Evolutionary conservation across 768 basidiomycete species (phyloP).

Genomic region (Xerocomellus amylosporus): DNA sequence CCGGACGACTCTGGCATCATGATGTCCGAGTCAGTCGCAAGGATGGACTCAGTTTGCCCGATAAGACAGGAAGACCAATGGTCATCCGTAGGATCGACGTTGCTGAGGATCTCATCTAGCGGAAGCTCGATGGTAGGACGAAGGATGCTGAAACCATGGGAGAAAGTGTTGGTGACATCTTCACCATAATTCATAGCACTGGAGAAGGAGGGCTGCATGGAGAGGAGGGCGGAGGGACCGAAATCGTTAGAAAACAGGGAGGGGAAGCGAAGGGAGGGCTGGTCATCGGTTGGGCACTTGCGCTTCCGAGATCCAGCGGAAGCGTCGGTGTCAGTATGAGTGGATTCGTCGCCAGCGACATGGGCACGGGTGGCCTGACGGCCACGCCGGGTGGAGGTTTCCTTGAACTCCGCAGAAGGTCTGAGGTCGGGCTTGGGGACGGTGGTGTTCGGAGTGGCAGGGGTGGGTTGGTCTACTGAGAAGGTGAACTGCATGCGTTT

Average conservation of each 20-base stretch:
- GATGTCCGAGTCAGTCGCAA: slow-evolving; percentile 20
- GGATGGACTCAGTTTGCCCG: slow-evolving; percentile 4
- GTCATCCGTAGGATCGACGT: slow-evolving; percentile 26
- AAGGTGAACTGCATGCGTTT: slow-evolving; percentile 92
- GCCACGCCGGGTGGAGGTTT: slow-evolving; percentile 39
- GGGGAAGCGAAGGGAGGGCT: slow-evolving; percentile 61
- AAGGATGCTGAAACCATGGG: slow-evolving; percentile 56
- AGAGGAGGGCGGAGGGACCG: slow-evolving; percentile 73
- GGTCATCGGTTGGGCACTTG: slow-evolving; percentile 22
- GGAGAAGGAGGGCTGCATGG: slow-evolving; percentile 63
- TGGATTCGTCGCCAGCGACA: slow-evolving; percentile 30
- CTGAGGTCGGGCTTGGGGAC: slow-evolving; percentile 66
- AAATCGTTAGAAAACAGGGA: slow-evolving; percentile 72
- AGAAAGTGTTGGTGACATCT: slow-evolving; percentile 50
- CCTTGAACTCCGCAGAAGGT: slow-evolving; percentile 64
- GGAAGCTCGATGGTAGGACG: slow-evolving; percentile 85
- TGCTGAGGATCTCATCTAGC: slow-evolving; percentile 72
- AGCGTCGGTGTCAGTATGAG: slow-evolving; percentile 21
- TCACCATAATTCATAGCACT: slow-evolving; percentile 76
- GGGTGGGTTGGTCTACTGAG: slow-evolving; percentile 68
- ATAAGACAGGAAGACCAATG: background rate
- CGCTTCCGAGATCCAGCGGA: slow-evolving; percentile 28
- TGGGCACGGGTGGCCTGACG: slow-evolving; percentile 40
- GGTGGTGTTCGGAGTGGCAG: slow-evolving; percentile 39
- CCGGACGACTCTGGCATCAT: slow-evolving; percentile 29